Evolutionary conservation across 768 basidiomycete species (phyloP).

Genomic region (Tylopilus sp.): DNA sequence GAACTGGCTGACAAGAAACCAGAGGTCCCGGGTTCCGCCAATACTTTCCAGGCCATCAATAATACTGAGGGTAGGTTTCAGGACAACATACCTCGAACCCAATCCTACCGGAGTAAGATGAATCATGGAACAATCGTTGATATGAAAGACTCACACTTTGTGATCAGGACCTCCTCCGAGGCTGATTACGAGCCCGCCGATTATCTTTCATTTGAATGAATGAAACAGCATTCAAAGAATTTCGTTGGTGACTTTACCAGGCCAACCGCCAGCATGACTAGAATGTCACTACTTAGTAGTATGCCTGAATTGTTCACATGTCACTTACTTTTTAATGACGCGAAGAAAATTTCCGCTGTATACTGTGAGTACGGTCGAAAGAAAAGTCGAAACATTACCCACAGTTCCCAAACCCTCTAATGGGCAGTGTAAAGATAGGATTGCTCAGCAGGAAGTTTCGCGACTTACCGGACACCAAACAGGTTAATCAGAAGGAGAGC

Average conservation of each 20-base stretch:
- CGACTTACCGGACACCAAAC: constrained; percentile 45
- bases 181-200: constrained; percentile 48
- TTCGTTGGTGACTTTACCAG: constrained; percentile 17
- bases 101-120: constrained; percentile 9
- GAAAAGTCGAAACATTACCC: not conserved
- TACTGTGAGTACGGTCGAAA: constrained; percentile 2
- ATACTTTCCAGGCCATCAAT: constrained; percentile 11
- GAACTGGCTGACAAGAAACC: constrained; percentile 16
- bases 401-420: constrained; percentile 24
- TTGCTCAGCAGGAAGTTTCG: constrained; percentile 26
- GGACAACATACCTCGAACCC: constrained; percentile 12
- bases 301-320: not conserved
- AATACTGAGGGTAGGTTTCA: not conserved
- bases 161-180: constrained; percentile 58
- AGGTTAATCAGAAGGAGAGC: constrained; percentile 41
- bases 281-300: not conserved
- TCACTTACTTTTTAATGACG: constrained; percentile 23
- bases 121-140: constrained; percentile 23
- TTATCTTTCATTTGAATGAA: constrained; percentile 22
- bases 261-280: constrained; percentile 38
- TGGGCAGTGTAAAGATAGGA: constrained; percentile 31
- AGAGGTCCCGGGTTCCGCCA: constrained; percentile 24
- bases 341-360: constrained; percentile 22
- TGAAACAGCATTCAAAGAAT: not conserved
- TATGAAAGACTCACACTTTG: constrained; percentile 30